Conservation (phyloP, 441 rosid species). For the Codiaeum variegatum region DNA sequence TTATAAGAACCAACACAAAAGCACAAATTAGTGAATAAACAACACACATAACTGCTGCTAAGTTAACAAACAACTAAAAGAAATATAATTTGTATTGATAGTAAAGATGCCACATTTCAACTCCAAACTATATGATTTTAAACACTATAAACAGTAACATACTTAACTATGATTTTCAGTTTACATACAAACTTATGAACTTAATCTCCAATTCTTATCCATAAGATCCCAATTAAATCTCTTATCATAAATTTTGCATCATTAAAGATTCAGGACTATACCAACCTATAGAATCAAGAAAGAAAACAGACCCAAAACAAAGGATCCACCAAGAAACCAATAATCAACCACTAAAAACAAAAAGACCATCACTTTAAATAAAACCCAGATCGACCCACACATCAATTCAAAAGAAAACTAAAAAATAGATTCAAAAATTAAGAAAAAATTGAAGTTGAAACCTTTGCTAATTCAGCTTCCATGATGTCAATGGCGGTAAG, state of each 20-base stretch:
- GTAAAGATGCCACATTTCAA: background rate
- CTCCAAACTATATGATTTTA: background rate
- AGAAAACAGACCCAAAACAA: background rate
- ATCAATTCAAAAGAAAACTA: background rate
- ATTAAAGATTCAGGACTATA: background rate
- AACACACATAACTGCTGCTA: background rate
- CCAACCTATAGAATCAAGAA: background rate
- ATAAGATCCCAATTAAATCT: background rate
- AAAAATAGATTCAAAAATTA: background rate
- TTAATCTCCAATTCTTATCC: background rate
- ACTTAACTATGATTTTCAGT: background rate
- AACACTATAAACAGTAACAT: background rate
- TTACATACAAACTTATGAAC: background rate
- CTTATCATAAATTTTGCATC: background rate
- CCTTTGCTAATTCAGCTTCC: constrained; percentile 74
- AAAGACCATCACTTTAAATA: constrained; percentile 7
- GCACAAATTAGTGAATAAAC: background rate
- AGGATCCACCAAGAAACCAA: background rate
- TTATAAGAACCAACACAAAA: background rate
- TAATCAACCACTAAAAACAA: constrained; percentile 8
- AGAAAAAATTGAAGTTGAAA: constrained; percentile 10
- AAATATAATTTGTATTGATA: background rate
- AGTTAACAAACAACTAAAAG: background rate
- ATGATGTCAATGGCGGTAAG: constrained; percentile 45
- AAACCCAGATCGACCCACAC: constrained; percentile 19